Conservation (phyloP, 352 stramenopile genomes). For the Blastocystis sp. region DNA sequence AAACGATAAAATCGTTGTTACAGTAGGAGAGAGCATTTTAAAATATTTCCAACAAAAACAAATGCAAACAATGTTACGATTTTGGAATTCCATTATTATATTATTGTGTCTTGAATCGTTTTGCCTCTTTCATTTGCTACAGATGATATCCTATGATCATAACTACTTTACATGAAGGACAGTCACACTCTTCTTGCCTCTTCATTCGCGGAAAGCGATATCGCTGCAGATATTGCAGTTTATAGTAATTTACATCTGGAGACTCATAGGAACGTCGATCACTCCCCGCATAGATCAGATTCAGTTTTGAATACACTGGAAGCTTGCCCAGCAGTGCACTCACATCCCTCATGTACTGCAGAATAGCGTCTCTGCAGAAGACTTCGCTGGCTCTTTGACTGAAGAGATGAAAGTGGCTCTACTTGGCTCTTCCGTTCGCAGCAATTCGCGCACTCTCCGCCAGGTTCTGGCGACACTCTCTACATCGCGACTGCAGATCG, state of each 20-base stretch:
- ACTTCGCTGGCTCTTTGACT: not conserved
- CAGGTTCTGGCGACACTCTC: not conserved
- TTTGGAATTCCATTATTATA: not conserved
- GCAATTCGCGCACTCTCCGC: not conserved
- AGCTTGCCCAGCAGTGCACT: not conserved
- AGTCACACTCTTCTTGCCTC: not conserved
- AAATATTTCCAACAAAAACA: no score
- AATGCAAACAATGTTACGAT: no score
- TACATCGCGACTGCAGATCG: not conserved
- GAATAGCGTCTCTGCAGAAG: not conserved
- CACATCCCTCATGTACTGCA: not conserved
- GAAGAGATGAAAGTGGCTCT: not conserved
- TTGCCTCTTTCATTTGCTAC: not conserved
- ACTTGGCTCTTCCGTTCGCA: not conserved
- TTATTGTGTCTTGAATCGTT: not conserved
- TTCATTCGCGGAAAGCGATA: not conserved
- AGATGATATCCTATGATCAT: not conserved
- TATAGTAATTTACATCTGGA: not conserved
- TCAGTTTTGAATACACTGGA: not conserved
- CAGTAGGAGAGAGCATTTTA: not conserved
- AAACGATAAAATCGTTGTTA: slow-evolving; percentile 15
- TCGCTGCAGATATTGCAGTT: not conserved
- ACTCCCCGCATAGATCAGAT: not conserved
- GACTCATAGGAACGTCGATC: not conserved
- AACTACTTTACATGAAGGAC: not conserved